These are phyloP conservation scores for Eutypa lata DNA, from an alignment of 2,329 filamentous ascomycete genomes.

Conservation along the genomic window DNA sequence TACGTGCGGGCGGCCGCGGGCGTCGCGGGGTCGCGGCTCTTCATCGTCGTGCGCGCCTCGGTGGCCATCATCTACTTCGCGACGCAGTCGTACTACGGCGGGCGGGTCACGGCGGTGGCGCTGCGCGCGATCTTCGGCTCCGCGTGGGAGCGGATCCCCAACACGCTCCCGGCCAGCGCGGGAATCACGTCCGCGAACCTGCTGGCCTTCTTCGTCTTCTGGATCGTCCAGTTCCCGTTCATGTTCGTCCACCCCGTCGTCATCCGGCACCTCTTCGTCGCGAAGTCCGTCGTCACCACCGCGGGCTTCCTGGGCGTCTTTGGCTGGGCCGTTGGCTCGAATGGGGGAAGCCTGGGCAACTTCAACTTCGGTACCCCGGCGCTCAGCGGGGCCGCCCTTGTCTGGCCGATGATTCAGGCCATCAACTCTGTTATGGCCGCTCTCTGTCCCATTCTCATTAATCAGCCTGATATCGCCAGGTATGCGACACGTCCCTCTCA, in stretches of 20 bases:
- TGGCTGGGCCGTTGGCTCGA: constrained; percentile 52
- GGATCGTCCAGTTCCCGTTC: constrained; percentile 47
- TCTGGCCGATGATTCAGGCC: constrained; percentile 37
- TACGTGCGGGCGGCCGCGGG: constrained; percentile 30
- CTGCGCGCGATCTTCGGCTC: constrained; percentile 36
- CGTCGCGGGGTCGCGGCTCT: constrained; percentile 35
- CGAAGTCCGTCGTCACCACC: constrained; percentile 41
- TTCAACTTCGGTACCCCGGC: constrained; percentile 9
- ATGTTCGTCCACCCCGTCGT: constrained; percentile 48
- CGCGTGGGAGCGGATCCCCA: constrained; percentile 38
- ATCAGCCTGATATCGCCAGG: constrained; percentile 39
- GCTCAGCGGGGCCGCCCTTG: constrained; percentile 19
- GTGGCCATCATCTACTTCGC: constrained; percentile 38
- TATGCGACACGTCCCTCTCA: constrained; percentile 24
- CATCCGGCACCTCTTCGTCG: constrained; percentile 43
- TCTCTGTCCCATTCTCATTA: constrained; percentile 31
- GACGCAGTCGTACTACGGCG: constrained; percentile 32
- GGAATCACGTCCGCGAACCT: constrained; percentile 49
- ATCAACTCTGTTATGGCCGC: constrained; percentile 40
- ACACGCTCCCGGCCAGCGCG: constrained; percentile 42
- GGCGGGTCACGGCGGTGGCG: constrained; percentile 29
- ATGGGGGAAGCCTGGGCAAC: constrained; percentile 28
- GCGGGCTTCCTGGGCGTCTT: constrained; percentile 33
- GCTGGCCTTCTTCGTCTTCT: constrained; percentile 53
- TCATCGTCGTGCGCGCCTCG: constrained; percentile 31